Evolutionary conservation across 2,329 filamentous ascomycete species (phyloP).

Genomic region (Epichloe uncinata): DNA sequence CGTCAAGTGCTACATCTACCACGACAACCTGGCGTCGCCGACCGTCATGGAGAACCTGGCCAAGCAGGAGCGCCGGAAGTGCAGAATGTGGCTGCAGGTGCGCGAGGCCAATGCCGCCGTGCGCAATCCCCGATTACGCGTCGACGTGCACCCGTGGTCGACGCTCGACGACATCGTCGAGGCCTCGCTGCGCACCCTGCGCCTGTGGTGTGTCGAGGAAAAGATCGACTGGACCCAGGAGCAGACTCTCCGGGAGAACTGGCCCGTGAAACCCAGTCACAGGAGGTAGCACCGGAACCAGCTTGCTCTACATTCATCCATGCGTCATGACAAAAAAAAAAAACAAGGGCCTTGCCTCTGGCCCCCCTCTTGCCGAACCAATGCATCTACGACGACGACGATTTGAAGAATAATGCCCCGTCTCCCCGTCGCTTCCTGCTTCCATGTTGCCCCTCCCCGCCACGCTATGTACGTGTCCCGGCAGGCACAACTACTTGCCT

Average conservation of each 20-base stretch:
- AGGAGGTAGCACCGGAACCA: not conserved
- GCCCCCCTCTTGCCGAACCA: too few relatives aligned
- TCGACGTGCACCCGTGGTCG: slow-evolving; percentile 27
- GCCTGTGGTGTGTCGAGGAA: slow-evolving; percentile 30
- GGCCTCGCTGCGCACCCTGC: slow-evolving; percentile 26
- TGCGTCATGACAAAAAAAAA: too few relatives aligned
- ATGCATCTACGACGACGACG: too few relatives aligned
- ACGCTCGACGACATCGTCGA: slow-evolving; percentile 30
- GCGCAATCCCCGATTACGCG: slow-evolving; percentile 16
- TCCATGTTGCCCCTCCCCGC: too few relatives aligned
- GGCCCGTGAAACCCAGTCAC: slow-evolving; percentile 6
- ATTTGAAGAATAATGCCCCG: too few relatives aligned
- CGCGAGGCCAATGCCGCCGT: slow-evolving; percentile 20
- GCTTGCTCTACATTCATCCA: too few relatives aligned
- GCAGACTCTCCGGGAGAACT: slow-evolving; percentile 16
- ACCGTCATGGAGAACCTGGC: slow-evolving; percentile 12
- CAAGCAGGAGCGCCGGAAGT: slow-evolving; percentile 15
- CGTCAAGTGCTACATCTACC: slow-evolving; percentile 21
- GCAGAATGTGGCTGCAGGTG: slow-evolving; percentile 15
- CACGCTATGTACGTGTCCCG: too few relatives aligned
- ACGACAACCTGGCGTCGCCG: slow-evolving; percentile 7
- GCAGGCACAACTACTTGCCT: too few relatives aligned
- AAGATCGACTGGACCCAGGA: slow-evolving; percentile 32
- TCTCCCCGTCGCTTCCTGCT: too few relatives aligned
- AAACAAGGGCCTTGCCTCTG: too few relatives aligned